Conservation (phyloP, 2,329 filamentous ascomycete species). For the Fusarium setosum region DNA sequence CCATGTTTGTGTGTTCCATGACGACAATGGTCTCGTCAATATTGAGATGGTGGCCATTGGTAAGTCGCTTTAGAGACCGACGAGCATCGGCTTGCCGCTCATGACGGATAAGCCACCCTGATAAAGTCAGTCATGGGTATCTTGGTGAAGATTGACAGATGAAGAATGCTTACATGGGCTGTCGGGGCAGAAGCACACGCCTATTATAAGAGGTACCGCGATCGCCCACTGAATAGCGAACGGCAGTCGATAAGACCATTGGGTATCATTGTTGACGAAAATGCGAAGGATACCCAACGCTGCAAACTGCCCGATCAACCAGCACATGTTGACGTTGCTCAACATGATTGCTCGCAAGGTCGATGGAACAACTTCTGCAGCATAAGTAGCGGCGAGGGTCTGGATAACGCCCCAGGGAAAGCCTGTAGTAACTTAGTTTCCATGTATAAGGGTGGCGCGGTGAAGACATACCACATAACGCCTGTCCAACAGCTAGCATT, state of each 20-base stretch:
- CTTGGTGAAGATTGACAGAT: background rate
- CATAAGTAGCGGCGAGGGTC: slow-evolving; percentile 53
- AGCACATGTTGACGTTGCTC: slow-evolving; percentile 56
- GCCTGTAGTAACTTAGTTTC: slow-evolving; percentile 11
- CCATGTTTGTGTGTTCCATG: slow-evolving; percentile 55
- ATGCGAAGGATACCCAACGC: slow-evolving; percentile 49
- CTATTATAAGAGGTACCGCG: slow-evolving; percentile 50
- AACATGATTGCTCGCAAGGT: slow-evolving; percentile 49
- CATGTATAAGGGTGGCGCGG: background rate
- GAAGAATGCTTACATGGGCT: slow-evolving; percentile 47
- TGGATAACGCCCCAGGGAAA: slow-evolving; percentile 51
- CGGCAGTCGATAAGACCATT: slow-evolving; percentile 47
- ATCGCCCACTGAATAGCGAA: slow-evolving; percentile 57
- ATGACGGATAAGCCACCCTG: slow-evolving; percentile 52
- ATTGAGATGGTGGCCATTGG: slow-evolving; percentile 44
- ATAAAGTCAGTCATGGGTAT: background rate
- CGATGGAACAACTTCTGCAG: slow-evolving; percentile 52
- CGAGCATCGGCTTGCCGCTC: slow-evolving; percentile 47
- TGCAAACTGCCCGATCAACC: slow-evolving; percentile 54
- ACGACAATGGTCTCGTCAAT: slow-evolving; percentile 57
- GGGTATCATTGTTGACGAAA: slow-evolving; percentile 43
- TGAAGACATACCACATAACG: slow-evolving; percentile 42
- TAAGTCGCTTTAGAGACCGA: slow-evolving; percentile 46
- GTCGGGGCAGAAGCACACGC: slow-evolving; percentile 52
- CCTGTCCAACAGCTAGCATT: slow-evolving; percentile 48